Base-by-base conservation (phyloP, 225 moss, liverwort and hornwort genomes). In the Sphagnum tenellum region DNA sequence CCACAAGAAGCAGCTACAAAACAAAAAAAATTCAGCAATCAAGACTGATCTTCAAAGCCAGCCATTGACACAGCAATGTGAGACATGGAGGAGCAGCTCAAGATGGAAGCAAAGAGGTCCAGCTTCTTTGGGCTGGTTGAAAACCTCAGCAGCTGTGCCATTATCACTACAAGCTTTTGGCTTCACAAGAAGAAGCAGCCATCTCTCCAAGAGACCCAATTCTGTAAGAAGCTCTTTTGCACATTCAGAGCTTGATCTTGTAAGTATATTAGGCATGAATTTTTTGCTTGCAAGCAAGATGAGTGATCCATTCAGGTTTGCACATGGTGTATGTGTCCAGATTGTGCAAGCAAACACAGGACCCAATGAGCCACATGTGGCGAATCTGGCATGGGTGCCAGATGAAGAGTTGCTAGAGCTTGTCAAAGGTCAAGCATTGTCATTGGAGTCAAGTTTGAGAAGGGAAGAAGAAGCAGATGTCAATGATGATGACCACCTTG, bases 281-380 rank as follows among this genome's bases (percentile, higher is more conserved):
- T 29, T 29, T 29, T 29, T 29, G 29, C 29, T 29, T 29, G 29
- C 29, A 29, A 29, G 29, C 29, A 29, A 29, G 29, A 29, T 29
- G 29, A 29, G 29, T 29, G 29, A 29, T 29, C 29, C 29, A 29
- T 29, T 29, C 29, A 29, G 29, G 29, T 29, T 29, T 29, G 29
- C 29, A 29, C 29, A 29, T 29, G 29, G 29, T 1, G 29, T 29
- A 29, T 1, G 29, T 29, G 29, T 46, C 81, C 77, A 71, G 76
- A 66, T 86, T 50, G 76, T 85, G 9, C 75, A 78, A 70, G 98
- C 98, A 66, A 85, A 93, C 49, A 72, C 83, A 69, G 96, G 93
- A 63, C 96, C 93, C 65, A 93, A 89, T 65, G 98, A 93, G 76
- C 98, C 93, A 9, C 98, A 98, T 76, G 93, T 93, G n/a, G 87